Base-by-base conservation (phyloP, 2,329 filamentous ascomycete genomes). In the Ophiostoma sp. region DNA sequence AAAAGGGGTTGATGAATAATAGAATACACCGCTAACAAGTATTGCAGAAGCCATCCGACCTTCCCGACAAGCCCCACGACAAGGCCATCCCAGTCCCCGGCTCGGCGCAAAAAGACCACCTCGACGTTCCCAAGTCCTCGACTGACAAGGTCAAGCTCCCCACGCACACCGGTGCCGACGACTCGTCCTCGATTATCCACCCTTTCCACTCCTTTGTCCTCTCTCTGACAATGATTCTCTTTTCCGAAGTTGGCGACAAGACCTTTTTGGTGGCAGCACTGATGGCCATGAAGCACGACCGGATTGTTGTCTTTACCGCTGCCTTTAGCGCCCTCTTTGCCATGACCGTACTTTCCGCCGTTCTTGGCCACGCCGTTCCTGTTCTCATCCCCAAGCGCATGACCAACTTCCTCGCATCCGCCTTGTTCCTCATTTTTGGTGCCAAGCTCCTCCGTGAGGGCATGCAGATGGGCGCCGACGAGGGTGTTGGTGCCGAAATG, bases 281-380 rank as follows among this genome's bases (percentile, higher is more conserved):
- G 23, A 99, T 99, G 95, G 95, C 95, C 15, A 99, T 99, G 95
- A 95, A 97, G 78, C 94, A 99, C 76, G 91, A 95, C 73, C 90
- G 95, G 68, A 83, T 97, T 73, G 86, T 98, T 15, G 95, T 99
- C 72, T 99, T 99, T 81, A 91, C 92, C 1, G 93, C 95, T 8
- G 95, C 95, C n/a, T 94, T 97, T 76, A 89, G 90, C 69, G 96
- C 95, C 11, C 84, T 99, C 65, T 87, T 97, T 72, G 87, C 91
- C 78, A 99, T 99, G 95, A 99, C 95, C 0, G 86, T 98, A 11
- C 86, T 99, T 20, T 98, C 95, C 1, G 95, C 95, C 10, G 84
- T 98, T 6, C 85, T 98, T 3, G 95, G 95, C 27, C 95, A 99
- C 77, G 92, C 94, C 0, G 92, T 98, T 0, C 95, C 95, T 0